Conservation (phyloP, 2,329 filamentous ascomycete species). For the Akanthomyces dipterigenus region DNA sequence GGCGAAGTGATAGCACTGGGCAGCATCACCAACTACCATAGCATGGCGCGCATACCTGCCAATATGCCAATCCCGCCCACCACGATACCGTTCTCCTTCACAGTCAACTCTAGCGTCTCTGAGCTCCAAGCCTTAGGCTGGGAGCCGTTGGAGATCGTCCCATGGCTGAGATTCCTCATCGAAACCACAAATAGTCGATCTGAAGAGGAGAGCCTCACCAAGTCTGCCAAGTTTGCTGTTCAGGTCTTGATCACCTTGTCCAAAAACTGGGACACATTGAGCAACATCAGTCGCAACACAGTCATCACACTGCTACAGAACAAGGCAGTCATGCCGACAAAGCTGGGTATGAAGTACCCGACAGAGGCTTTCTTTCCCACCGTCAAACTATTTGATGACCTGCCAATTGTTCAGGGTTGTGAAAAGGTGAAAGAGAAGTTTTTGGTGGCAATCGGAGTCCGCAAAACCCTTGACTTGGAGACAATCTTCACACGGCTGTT, state of each 20-base stretch:
- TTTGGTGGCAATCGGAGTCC: constrained; percentile 72
- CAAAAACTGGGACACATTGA: constrained; percentile 83
- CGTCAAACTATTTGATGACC: constrained; percentile 92
- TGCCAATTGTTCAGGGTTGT: constrained; percentile 72
- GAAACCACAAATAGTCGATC: constrained; percentile 54
- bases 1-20: constrained; percentile 72
- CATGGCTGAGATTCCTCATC: constrained; percentile 81
- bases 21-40: constrained; percentile 68
- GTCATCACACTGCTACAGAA: constrained; percentile 59
- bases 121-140: constrained; percentile 80
- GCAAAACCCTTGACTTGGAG: constrained; percentile 90
- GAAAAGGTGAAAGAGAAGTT: constrained; percentile 88
- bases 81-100: constrained; percentile 81
- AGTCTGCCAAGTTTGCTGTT: constrained; percentile 65
- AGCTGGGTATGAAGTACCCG: constrained; percentile 79
- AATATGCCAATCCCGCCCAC: constrained; percentile 72
- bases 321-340: constrained; percentile 79
- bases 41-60: constrained; percentile 71
- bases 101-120: constrained; percentile 56
- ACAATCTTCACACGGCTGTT: constrained; percentile 88
- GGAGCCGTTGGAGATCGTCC: constrained; percentile 74
- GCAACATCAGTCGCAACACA: constrained; percentile 55
- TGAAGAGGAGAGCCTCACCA: constrained; percentile 62
- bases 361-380: constrained; percentile 82
- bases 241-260: constrained; percentile 75